Base-by-base conservation (phyloP, 2,329 filamentous ascomycete species). In the Monosporascus sp. region DNA sequence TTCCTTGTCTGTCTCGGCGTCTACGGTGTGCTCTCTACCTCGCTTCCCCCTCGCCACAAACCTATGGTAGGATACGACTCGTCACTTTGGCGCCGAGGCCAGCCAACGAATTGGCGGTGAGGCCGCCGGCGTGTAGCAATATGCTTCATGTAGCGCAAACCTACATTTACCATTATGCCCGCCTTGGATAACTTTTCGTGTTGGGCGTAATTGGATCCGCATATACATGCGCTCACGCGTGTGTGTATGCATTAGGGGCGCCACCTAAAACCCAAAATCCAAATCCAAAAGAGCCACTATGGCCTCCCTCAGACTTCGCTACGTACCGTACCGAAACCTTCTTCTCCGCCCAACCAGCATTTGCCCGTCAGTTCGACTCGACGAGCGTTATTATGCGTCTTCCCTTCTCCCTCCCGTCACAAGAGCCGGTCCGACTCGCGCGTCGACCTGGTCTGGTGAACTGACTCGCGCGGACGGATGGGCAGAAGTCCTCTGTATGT, bases 261-360 rank as follows among this genome's bases (percentile, higher is more conserved):
- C 11, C 31, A 35, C 9, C 31, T 35, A 24, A 4, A 17, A 14
- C n/a, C n/a, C n/a, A n/a, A n/a, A n/a, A 17, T n/a, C n/a, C n/a
- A 15, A 46, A 27, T 8, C 5, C 14, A 45, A 44, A 44, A 44
- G 11, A 44, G 8, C 22, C 6, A 46, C 18, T 20, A 18, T 14
- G n/a, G 39, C 39, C 4, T 31, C 43, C 43, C 14, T 46, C 25
- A 41, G 41, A 46, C 11, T 27, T 51, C 49, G 49, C 49, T 35
- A 46, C 49, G 49, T 45, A 51, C 49, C 49, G 39, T 51, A 37
- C 49, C 27, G 25, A 37, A 37, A 45, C 41, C 35, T 35, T 20
- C 49, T 7, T 41, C 27, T 41, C 38, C 17, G 9, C 1, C 6
- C 17, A 18, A 8, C 38, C 6, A n/a, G 17, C 38, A 41, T 41